Percentiles rank a stretch among this genome's conserved stretches.
phyloP scores from a whole-genome alignment of 2,329 filamentous ascomycete species.

The Exophiala oligosperma region DNA sequence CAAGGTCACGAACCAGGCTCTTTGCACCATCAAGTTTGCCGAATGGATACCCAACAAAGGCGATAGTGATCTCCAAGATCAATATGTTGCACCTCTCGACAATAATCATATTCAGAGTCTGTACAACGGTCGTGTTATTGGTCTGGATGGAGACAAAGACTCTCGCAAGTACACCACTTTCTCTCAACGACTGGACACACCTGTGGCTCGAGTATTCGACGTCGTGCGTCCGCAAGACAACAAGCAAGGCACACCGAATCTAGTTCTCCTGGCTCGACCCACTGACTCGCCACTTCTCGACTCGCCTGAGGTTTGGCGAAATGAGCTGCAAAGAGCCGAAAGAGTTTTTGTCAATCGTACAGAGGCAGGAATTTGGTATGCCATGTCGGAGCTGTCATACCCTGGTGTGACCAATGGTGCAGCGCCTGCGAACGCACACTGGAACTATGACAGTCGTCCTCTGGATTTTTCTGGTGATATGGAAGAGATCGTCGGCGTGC shows the following conservation, averaged over 20 bases:
- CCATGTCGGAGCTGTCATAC: conserved; percentile 82
- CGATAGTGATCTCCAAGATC: conserved; percentile 80
- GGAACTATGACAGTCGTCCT: conserved; percentile 23
- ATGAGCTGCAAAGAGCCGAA: conserved; percentile 53
- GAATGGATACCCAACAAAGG: conserved; percentile 94
- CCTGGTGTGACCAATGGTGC: conserved; percentile 77
- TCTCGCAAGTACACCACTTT: conserved; percentile 50
- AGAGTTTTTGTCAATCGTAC: conserved; percentile 87
- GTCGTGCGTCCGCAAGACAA: conserved; percentile 72
- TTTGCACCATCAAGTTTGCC: conserved; percentile 88
- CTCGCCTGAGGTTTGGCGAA: conserved; percentile 18
- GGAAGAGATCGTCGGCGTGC: conserved; percentile 64
- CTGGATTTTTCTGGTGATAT: conserved; percentile 25
- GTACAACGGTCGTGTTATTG: conserved; percentile 80
- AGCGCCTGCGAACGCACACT: conserved; percentile 44
- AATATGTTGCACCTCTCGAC: conserved; percentile 79
- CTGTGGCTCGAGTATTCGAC: conserved; percentile 86
- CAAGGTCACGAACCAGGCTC: conserved; percentile 67
- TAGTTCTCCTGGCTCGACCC: conserved; percentile 86
- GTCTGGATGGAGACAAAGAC: conserved; percentile 67
- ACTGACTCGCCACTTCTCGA: conserved; percentile 55
- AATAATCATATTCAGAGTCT: conserved; percentile 85
- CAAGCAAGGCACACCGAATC: conserved; percentile 62
- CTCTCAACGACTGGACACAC: conserved; percentile 68
- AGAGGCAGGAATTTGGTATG: conserved; percentile 86